phyloP scores from a whole-genome alignment of 2,329 filamentous ascomycete genomes.

The Ophiognomonia clavigignenti-juglandacearum region DNA sequence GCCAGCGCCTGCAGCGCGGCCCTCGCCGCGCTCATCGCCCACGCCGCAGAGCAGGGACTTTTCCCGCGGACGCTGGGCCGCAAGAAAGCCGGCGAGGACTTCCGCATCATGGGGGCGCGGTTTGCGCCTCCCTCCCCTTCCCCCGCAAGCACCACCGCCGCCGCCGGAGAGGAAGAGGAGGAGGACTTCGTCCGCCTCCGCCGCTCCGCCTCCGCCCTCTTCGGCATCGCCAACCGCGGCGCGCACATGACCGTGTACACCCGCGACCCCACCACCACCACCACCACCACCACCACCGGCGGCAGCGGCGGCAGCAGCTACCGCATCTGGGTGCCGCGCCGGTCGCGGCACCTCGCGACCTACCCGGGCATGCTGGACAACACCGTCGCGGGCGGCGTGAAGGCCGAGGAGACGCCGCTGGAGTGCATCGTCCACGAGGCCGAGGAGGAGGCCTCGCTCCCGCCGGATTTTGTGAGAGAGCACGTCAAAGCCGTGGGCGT shows the following conservation, averaged over 20 bases:
- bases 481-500: slow-evolving; percentile 50
- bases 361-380: slow-evolving; percentile 70
- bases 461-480: slow-evolving; percentile 50
- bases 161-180: slow-evolving; percentile 8
- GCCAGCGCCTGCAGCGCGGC: slow-evolving; percentile 29
- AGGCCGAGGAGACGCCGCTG: slow-evolving; percentile 55
- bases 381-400: slow-evolving; percentile 67
- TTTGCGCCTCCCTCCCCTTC: too few relatives aligned
- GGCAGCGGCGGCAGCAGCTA: neutral
- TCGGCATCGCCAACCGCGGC: slow-evolving; percentile 59
- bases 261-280: too few relatives aligned
- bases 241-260: slow-evolving; percentile 59
- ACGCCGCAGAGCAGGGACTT: slow-evolving; percentile 29
- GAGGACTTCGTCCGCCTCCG: slow-evolving; percentile 18
- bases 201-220: slow-evolving; percentile 51
- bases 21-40: slow-evolving; percentile 35
- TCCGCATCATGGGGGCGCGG: slow-evolving; percentile 25
- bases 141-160: too few relatives aligned
- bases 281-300: too few relatives aligned
- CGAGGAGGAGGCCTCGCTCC: slow-evolving; percentile 65
- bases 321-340: slow-evolving; percentile 64
- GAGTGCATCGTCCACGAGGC: slow-evolving; percentile 64
- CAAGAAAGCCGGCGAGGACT: slow-evolving; percentile 29
- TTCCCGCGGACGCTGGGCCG: slow-evolving; percentile 30
- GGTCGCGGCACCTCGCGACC: slow-evolving; percentile 59